Percentiles rank a stretch among this genome's conserved stretches.
These are phyloP conservation scores for Epipyxis sp. DNA, from an alignment of 108 stramenopile genomes.

Conservation along the genomic window DNA sequence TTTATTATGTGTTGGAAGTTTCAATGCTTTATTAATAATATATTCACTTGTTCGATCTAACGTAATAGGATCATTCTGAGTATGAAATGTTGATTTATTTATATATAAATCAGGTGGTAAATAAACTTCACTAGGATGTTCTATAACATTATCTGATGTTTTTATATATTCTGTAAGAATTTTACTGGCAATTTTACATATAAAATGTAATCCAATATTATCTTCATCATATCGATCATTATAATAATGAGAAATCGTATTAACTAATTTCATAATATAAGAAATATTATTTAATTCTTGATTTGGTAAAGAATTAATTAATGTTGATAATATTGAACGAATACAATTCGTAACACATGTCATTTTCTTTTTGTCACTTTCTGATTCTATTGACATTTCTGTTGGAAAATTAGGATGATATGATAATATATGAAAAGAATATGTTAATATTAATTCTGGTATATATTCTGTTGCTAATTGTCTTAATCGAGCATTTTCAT, in stretches of 20 bases:
- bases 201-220: slow-evolving; percentile 14
- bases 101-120: slow-evolving; percentile 18
- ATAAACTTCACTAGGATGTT: not conserved
- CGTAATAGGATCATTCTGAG: too few relatives aligned
- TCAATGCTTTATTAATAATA: too few relatives aligned
- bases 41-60: too few relatives aligned
- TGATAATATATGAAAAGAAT: not conserved
- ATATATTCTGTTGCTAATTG: not conserved
- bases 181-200: not conserved
- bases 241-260: not conserved
- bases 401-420: slow-evolving; percentile 29
- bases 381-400: not conserved
- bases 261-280: slow-evolving; percentile 12
- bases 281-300: not conserved
- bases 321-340: not conserved
- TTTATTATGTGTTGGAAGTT: too few relatives aligned
- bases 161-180: slow-evolving; percentile 3
- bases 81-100: too few relatives aligned
- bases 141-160: slow-evolving; percentile 19
- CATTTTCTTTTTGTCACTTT: not conserved
- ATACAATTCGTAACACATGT: not conserved
- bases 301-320: not conserved
- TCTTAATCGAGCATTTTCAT: not conserved
- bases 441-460: not conserved
- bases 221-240: slow-evolving; percentile 2